phyloP scores from a whole-genome alignment of 208 protist genomes.

The Leptomonas pyrrhocoris region DNA sequence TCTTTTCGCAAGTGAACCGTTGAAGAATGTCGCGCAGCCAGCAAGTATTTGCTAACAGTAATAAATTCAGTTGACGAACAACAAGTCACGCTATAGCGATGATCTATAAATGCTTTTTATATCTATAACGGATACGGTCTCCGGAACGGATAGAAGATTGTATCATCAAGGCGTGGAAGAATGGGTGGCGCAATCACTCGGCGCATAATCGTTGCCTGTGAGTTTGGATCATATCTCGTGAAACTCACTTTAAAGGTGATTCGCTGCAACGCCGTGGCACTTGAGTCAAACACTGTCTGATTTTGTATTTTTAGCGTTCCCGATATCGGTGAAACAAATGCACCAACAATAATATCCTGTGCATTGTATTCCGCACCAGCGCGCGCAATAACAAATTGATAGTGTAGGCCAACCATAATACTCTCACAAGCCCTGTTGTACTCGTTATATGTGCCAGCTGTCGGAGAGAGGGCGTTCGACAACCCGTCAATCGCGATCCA shows the following conservation, averaged over 20 bases:
- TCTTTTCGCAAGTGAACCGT: too few relatives aligned
- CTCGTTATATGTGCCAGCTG: conserved; percentile 45
- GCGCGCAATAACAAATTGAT: conserved; percentile 69
- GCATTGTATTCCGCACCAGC: conserved; percentile 75
- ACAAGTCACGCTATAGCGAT: too few relatives aligned
- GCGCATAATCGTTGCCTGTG: conserved; percentile 49
- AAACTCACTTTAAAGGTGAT: conserved; percentile 65
- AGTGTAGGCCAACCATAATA: conserved; percentile 65
- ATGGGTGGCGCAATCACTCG: conserved; percentile 63
- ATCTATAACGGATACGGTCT: conserved; percentile 34
- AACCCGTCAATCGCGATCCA: conserved; percentile 73
- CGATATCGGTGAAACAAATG: conserved; percentile 60
- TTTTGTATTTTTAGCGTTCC: conserved; percentile 62
- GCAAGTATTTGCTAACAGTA: too few relatives aligned
- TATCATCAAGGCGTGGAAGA: conserved; percentile 63
- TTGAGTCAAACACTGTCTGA: conserved; percentile 40
- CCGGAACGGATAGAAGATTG: conserved; percentile 81
- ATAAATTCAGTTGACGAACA: too few relatives aligned
- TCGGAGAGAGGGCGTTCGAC: conserved; percentile 17
- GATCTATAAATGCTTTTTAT: neutral
- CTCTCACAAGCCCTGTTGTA: conserved; percentile 53
- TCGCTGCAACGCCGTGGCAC: conserved; percentile 40
- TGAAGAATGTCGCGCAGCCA: too few relatives aligned
- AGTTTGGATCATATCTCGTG: conserved; percentile 42
- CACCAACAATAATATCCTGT: conserved; percentile 76